Percentiles rank a stretch among this genome's conserved stretches.
Conservation (phyloP, 2,329 filamentous ascomycete genomes). For the Claviceps cyperi region DNA sequence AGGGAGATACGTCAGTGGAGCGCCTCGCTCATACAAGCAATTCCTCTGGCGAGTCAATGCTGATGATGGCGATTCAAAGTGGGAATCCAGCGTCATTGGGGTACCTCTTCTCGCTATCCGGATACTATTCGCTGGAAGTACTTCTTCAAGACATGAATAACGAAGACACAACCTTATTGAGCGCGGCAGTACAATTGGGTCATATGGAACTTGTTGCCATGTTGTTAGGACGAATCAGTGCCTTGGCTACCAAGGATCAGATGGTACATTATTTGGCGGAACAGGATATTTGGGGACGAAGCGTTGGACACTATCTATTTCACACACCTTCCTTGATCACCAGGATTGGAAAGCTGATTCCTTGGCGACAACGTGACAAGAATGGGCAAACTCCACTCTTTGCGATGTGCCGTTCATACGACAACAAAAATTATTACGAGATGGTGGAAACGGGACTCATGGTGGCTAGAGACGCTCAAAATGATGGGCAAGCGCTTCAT, state of each 20-base stretch:
- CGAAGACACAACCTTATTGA: slow-evolving; percentile 78
- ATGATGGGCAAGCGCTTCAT: slow-evolving; percentile 67
- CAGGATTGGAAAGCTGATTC: slow-evolving; percentile 61
- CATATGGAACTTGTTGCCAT: slow-evolving; percentile 60
- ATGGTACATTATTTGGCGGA: slow-evolving; percentile 55
- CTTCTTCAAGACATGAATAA: slow-evolving; percentile 77
- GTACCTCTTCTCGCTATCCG: slow-evolving; percentile 64
- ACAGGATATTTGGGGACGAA: slow-evolving; percentile 76
- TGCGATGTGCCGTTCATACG: slow-evolving; percentile 87
- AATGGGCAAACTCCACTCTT: slow-evolving; percentile 98
- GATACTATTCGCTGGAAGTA: slow-evolving; percentile 57
- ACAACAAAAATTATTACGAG: slow-evolving; percentile 68
- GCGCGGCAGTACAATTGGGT: slow-evolving; percentile 77
- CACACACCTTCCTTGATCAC: slow-evolving; percentile 71
- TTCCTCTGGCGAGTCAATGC: slow-evolving; percentile 64
- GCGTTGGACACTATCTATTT: slow-evolving; percentile 91
- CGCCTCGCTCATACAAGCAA: slow-evolving; percentile 58
- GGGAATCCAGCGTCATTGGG: slow-evolving; percentile 56
- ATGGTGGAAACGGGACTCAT: slow-evolving; percentile 79
- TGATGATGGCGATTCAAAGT: slow-evolving; percentile 73
- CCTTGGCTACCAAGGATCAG: slow-evolving; percentile 36
- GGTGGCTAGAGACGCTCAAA: slow-evolving; percentile 59
- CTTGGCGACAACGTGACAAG: slow-evolving; percentile 84
- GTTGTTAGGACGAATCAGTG: slow-evolving; percentile 56
- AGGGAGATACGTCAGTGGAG: slow-evolving; percentile 77